Evolutionary conservation across 805 yeast species (phyloP), one percentile per base, ranked within the genome.

Genomic region (Candida jianshihensis): DNA sequence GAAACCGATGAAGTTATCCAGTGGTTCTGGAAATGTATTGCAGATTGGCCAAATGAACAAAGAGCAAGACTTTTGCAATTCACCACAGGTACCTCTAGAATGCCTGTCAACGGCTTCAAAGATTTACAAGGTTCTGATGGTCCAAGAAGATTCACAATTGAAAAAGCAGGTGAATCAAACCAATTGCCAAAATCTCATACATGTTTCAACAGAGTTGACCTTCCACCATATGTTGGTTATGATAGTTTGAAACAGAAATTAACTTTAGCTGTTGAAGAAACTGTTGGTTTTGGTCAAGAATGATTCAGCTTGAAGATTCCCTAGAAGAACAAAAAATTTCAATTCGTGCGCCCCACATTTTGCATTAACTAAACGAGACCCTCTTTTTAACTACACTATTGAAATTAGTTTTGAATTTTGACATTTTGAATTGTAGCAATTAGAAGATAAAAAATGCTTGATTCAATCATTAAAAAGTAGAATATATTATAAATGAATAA

Each of bases 51-150:
- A 59, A 75, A 88, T 38, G 98, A 92, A 61, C 97, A 90, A 61
- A 83, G 88, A 61, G 96, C 97, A 3, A 77, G 98, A 62, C 69
- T 92, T 58, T 68, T 92, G 49, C 99, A 92, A 63, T 92, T 92
- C 60, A 90, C 98, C 16, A 92, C 99, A 1, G 99, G 99, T 72
- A 92, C 99, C 4, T 88, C 97, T 17, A 81, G 99, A 68, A 92
- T 92, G 39, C 99, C 99, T 7, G 98, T 92, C 46, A 92, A 90
- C 62, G 99, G 99, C 28, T 92, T 92, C 73, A 92, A 92, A 62
- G 99, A 92, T 63, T 71, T 92, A 52, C 99, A 92, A 66, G 99
- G 98, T 47, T 84, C 95, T 18, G 98, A 92, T 65, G 99, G 99
- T 40, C 99, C 99, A 36, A 84, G 99, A 73, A 78, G 97, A 59